Base-by-base conservation (phyloP, 1,284 basidiomycete species). In the Cutaneotrichosporon sp. region DNA sequence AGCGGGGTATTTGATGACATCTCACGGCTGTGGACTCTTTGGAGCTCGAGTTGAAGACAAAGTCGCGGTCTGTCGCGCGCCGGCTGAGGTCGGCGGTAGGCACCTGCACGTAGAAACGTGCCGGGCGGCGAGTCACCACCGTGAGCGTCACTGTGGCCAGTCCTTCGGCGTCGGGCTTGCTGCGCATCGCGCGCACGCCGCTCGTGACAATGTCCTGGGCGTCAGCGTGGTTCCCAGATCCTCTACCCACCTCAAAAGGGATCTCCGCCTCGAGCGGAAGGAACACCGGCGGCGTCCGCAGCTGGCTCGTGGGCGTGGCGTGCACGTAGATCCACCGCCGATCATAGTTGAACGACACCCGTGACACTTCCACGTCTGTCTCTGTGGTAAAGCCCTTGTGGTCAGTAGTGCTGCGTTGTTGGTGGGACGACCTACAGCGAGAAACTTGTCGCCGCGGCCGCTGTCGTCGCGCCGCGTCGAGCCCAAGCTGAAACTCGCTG, bases 41-140 rank as follows among this genome's bases (percentile, higher is more conserved):
- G 4, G 54, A 56, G 4, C 54, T 54, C 1, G 36, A 18, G 14
- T 42, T 39, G 39, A 52, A 54, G 17, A 58, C 59, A 46, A 63
- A 63, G 34, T 63, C 61, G 26, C 56, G 55, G 43, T 63, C 61
- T 0, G 61, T 63, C 37, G 54, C 58, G 8, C 59, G 46, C 1
- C 61, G 36, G 33, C 49, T 49, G 8, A 37, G n/a, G 10, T 21
- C 21, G 15, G 37, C 39, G 10, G 37, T 47, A 20, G 51, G 46
- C 23, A 58, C 21, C 9, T 47, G 42, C 17, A 36, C 30, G 42
- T 52, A 56, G 52, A 64, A 58, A 10, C 50, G 36, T 4, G 57
- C 59, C 8, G 62, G 62, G 17, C 62, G 53, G 1, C 58, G 49
- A 1, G 55, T 54, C 10, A 45, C 48, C 35, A 61, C 50, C 4